These are phyloP conservation scores for Acorus gramineus DNA, from an alignment of 106 monocot species.

Conservation along the genomic window DNA sequence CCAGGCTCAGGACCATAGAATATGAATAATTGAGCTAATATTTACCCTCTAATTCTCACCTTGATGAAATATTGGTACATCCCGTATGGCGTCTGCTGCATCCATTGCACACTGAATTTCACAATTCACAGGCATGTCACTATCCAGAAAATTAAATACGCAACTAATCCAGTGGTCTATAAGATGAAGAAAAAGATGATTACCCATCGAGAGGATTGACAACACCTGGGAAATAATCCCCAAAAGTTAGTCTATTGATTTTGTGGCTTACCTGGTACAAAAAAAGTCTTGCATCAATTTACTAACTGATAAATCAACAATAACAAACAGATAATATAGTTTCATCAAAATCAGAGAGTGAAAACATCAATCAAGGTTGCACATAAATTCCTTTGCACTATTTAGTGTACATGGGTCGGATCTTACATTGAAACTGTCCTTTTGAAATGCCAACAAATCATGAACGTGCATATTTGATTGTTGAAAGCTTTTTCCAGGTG, in stretches of 20 bases:
- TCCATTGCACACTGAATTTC: slow-evolving; percentile 59
- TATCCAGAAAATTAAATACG: too few species aligned
- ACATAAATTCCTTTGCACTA: background rate
- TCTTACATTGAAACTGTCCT: slow-evolving; percentile 90
- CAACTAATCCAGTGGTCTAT: too few species aligned
- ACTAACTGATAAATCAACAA: too few species aligned
- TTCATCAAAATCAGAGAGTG: background rate
- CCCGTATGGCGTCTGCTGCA: slow-evolving; percentile 63
- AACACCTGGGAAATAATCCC: slow-evolving; percentile 72
- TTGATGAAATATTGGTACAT: slow-evolving; percentile 97
- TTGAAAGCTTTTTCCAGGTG: slow-evolving; percentile 95
- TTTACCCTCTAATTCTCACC: slow-evolving; percentile 11
- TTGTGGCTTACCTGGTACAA: slow-evolving; percentile 77
- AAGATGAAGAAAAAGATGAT: background rate
- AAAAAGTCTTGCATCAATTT: too few species aligned
- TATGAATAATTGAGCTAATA: too few species aligned
- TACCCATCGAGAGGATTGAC: slow-evolving; percentile 98
- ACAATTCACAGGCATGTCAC: background rate
- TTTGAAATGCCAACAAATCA: slow-evolving; percentile 73
- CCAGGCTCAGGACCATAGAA: too few species aligned
- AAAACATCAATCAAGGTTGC: background rate
- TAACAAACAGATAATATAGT: background rate
- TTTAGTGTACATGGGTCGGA: background rate
- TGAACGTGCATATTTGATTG: slow-evolving; percentile 84
- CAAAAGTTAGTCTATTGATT: slow-evolving; percentile 74